These are phyloP conservation scores for Paramecium sonneborni DNA, from an alignment of 73 alveolate species.

Conservation along the genomic window DNA sequence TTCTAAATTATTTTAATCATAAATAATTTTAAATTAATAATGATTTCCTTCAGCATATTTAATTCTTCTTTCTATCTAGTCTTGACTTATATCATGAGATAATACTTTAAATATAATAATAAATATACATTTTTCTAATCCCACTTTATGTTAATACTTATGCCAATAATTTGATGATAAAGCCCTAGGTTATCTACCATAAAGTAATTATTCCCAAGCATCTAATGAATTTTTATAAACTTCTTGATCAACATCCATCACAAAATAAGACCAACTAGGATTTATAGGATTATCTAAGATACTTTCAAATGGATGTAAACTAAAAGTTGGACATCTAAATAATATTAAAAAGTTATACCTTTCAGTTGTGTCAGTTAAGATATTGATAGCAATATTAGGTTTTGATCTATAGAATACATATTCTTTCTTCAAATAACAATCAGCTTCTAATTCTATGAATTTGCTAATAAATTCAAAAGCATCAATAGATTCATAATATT, in stretches of 20 bases:
- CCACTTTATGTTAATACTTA: slow-evolving; percentile 5
- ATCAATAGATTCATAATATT: slow-evolving; percentile 44
- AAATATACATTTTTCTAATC: not conserved
- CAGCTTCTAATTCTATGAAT: slow-evolving; percentile 48
- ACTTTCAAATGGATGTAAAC: slow-evolving; percentile 64
- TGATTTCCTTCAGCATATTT: slow-evolving; percentile 33
- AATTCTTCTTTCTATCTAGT: not conserved
- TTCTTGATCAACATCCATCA: slow-evolving; percentile 20
- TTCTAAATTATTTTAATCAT: not conserved
- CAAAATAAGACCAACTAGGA: slow-evolving; percentile 56
- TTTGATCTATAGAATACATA: slow-evolving; percentile 54
- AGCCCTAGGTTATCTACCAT: slow-evolving; percentile 64
- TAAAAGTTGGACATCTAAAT: slow-evolving; percentile 63
- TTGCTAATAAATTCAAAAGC: not conserved
- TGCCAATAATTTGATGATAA: slow-evolving; percentile 46
- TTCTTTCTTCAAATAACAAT: slow-evolving; percentile 5
- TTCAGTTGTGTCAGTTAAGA: slow-evolving; percentile 67
- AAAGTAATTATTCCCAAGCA: slow-evolving; percentile 39
- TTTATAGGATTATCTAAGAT: slow-evolving; percentile 31
- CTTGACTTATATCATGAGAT: not conserved
- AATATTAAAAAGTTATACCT: not conserved
- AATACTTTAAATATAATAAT: not conserved
- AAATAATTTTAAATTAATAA: not conserved
- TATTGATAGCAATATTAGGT: slow-evolving; percentile 55
- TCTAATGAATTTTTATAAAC: not conserved